Conservation (phyloP, 805 yeast genomes). For the Yamadazyma kitorensis region DNA sequence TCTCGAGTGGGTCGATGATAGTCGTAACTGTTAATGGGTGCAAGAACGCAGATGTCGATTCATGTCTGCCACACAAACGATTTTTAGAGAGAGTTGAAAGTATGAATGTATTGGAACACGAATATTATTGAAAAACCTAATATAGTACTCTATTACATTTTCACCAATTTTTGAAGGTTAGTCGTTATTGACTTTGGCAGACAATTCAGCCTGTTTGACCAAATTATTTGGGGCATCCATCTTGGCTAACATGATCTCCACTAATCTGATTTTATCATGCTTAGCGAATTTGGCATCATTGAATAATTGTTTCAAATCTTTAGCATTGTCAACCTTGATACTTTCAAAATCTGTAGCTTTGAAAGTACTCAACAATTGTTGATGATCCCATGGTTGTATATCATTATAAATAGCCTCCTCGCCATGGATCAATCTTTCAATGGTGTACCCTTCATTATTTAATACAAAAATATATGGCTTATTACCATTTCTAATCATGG, state of each 20-base stretch:
- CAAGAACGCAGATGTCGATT: too few species aligned
- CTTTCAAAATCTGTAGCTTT: constrained; percentile 29
- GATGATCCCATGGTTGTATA: constrained; percentile 39
- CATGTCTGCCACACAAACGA: too few species aligned
- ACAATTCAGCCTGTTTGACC: constrained; percentile 33
- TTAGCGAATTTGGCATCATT: constrained; percentile 24
- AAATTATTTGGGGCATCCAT: constrained; percentile 39
- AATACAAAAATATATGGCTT: constrained; percentile 38
- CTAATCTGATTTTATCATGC: constrained; percentile 30
- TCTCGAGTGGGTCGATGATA: too few species aligned
- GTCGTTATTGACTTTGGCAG: constrained; percentile 24
- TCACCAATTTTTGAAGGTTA: too few species aligned
- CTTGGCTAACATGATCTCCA: constrained; percentile 34
- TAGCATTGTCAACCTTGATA: constrained; percentile 21
- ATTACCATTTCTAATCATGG: constrained; percentile 34
- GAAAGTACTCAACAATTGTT: constrained; percentile 29
- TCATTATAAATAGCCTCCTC: constrained; percentile 34
- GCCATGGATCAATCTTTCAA: constrained; percentile 40
- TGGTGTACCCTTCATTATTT: constrained; percentile 40
- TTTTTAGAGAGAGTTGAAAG: too few species aligned
- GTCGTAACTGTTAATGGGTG: too few species aligned
- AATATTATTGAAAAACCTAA: background rate
- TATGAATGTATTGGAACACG: background rate
- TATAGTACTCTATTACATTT: too few species aligned
- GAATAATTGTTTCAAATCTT: constrained; percentile 25